These are phyloP conservation scores for Neospermospora avenae DNA, from an alignment of 2,329 filamentous ascomycete genomes.

Conservation along the genomic window DNA sequence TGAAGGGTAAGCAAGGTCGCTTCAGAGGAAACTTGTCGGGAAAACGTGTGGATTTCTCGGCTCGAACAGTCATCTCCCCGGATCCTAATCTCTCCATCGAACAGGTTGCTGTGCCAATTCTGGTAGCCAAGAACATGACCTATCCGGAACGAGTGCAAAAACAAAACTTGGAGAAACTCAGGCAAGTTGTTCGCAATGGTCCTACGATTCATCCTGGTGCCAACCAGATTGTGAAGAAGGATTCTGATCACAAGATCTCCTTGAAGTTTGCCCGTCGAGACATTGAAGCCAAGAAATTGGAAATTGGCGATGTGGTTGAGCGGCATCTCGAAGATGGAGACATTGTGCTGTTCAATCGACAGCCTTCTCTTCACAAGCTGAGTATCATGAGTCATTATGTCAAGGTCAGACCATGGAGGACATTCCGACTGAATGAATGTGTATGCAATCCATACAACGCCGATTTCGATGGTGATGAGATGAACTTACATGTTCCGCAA, in stretches of 20 bases:
- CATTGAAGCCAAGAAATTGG: slow-evolving; percentile 68
- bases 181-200: slow-evolving; percentile 71
- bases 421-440: slow-evolving; percentile 96
- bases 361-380: slow-evolving; percentile 95
- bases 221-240: slow-evolving; percentile 73
- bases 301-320: slow-evolving; percentile 85
- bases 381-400: slow-evolving; percentile 96
- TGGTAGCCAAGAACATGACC: slow-evolving; percentile 95
- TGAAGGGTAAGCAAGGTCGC: slow-evolving; percentile 96
- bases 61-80: slow-evolving; percentile 93
- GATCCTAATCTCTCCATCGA: slow-evolving; percentile 94
- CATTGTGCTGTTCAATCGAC: slow-evolving; percentile 95
- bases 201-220: slow-evolving; percentile 81
- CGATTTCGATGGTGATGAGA: slow-evolving; percentile 98
- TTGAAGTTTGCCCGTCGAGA: slow-evolving; percentile 73
- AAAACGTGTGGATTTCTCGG: slow-evolving; percentile 98
- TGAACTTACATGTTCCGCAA: slow-evolving; percentile 97
- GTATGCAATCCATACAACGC: slow-evolving; percentile 98
- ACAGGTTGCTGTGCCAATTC: slow-evolving; percentile 83
- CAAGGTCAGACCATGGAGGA: slow-evolving; percentile 91
- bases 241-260: slow-evolving; percentile 65
- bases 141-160: slow-evolving; percentile 86
- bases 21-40: slow-evolving; percentile 96
- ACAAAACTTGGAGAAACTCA: slow-evolving; percentile 82
- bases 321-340: slow-evolving; percentile 94